phyloP scores from a whole-genome alignment of 2,329 filamentous ascomycete genomes.

The Trichoderma arundinaceum region DNA sequence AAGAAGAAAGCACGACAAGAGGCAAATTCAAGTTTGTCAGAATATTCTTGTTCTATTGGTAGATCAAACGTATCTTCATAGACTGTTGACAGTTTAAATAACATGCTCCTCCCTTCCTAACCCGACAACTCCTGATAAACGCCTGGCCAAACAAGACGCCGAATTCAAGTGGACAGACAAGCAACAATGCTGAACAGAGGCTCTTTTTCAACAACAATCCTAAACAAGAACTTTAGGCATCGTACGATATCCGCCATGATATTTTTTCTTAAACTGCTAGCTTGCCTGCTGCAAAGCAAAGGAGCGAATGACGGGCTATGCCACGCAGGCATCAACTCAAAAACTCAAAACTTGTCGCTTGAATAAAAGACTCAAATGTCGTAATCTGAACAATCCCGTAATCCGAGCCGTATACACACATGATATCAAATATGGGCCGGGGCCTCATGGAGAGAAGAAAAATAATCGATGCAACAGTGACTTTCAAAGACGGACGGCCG shows the following conservation, averaged over 20 bases:
- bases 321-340: constrained; percentile 8
- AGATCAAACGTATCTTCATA: constrained; percentile 35
- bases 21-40: not conserved
- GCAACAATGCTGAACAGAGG: constrained; percentile 31
- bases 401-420: constrained; percentile 25
- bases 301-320: constrained; percentile 21
- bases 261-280: not conserved
- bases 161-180: constrained; percentile 31
- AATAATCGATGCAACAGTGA: not conserved
- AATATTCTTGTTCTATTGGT: constrained; percentile 34
- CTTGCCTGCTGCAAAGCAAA: constrained; percentile 21
- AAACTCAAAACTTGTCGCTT: constrained; percentile 27
- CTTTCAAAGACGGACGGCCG: not conserved
- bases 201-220: not conserved
- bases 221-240: constrained; percentile 13
- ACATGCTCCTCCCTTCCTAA: constrained; percentile 42
- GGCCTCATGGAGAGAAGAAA: constrained; percentile 8
- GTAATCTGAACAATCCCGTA: constrained; percentile 27
- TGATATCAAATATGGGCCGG: constrained; percentile 23
- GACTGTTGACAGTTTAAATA: constrained; percentile 39
- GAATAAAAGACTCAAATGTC: constrained; percentile 19
- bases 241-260: constrained; percentile 6
- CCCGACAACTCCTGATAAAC: constrained; percentile 40
- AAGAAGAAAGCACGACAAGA: no score
- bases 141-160: constrained; percentile 42